Conservation (phyloP, 2,329 filamentous ascomycete species). For the Apiospora marii region DNA sequence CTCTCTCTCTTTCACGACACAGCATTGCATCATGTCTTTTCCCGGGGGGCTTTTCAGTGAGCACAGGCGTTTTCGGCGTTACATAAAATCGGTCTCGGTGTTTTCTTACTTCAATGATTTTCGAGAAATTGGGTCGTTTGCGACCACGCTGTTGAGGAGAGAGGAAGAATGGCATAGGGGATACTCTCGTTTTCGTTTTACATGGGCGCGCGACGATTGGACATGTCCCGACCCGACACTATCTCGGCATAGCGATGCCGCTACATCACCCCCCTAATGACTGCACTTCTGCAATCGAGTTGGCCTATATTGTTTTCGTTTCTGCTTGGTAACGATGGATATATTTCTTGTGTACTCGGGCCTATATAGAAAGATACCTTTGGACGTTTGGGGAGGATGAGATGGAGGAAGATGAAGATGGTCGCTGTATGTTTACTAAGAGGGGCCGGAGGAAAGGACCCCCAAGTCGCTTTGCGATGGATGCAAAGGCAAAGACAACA, state of each 20-base stretch:
- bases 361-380: slow-evolving; percentile 21
- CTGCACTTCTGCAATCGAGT: slow-evolving; percentile 20
- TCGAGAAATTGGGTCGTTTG: neutral
- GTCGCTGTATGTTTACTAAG: neutral
- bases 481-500: slow-evolving; percentile 4
- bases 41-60: neutral
- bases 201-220: neutral
- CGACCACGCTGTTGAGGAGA: neutral
- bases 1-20: neutral
- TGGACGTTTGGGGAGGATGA: neutral
- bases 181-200: slow-evolving; percentile 10
- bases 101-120: neutral
- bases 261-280: slow-evolving; percentile 5
- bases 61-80: slow-evolving; percentile 22
- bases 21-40: slow-evolving; percentile 10
- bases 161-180: neutral
- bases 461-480: neutral
- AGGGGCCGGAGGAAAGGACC: neutral
- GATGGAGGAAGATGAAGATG: neutral
- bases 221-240: neutral
- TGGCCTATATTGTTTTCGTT: neutral
- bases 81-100: neutral
- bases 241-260: slow-evolving; percentile 14
- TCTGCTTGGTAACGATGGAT: slow-evolving; percentile 1
- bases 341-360: neutral